Evolutionary conservation across 2,329 filamentous ascomycete genomes (phyloP), one percentile per base, ranked within the genome.

Genomic region (Geosmithia flava): DNA sequence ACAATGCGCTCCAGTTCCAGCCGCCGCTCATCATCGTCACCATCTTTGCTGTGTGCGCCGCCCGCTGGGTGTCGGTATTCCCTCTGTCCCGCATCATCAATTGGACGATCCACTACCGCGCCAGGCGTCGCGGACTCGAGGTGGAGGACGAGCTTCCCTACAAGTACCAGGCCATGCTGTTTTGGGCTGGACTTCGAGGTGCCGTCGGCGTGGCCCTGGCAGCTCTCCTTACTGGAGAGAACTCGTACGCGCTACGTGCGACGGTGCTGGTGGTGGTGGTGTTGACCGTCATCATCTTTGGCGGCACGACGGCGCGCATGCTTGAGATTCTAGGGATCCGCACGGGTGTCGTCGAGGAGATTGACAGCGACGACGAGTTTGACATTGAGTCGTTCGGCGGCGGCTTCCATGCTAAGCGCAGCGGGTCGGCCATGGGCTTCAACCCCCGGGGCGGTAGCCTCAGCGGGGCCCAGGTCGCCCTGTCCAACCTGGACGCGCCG

Each of bases 151-250:
- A 97, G 64, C 70, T 98, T 37, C 93, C 93, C 0, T 94, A 89
- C 61, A 88, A 87, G 56, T 95, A 97, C 66, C 93, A 97, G 66
- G 89, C 86, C n/a, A 97, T 98, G 93, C 79, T 98, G n/a, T 98
- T 95, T 69, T 98, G 93, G 93, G 93, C 93, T 16, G 93, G 93
- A 23, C 75, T 98, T 29, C 87, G 93, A 53, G 93, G 93, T 57
- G 93, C 93, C 44, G 93, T 98, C 56, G 93, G 93, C 49, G 93
- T 98, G 37, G 93, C 93, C 2, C 74, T 98, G 44, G 93, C 93
- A 30, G 91, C 91, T 20, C 85, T 94, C 23, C 75, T 98, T 44
- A 83, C 80, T 0, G 93, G 90, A 44, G 80, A 82, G 47, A 93
- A 95, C 59, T 82, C 81, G 1, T 84, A 83, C 50, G 87, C 88